A percentile compares a stretch with the other conserved stretches of the same genome.
Evolutionary conservation across 495 filamentous ascomycete genomes (phyloP).

Genomic region (Neurospora tetraspora): DNA sequence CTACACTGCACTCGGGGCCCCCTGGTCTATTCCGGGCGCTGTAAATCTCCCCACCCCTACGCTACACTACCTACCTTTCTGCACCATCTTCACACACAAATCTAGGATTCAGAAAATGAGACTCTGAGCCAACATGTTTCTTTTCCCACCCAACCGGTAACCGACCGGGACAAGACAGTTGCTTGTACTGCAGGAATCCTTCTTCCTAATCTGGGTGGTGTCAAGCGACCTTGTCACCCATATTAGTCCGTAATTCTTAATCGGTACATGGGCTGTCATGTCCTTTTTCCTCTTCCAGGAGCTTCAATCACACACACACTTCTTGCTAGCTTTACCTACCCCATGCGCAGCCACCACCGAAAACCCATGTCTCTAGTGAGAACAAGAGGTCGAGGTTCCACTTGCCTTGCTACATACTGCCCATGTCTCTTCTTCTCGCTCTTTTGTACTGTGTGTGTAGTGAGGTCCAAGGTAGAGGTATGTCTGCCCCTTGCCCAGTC

Average conservation of each 20-base stretch:
- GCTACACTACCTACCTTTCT: neutral
- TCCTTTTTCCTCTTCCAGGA: neutral
- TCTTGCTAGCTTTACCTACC: neutral
- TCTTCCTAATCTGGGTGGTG: conserved; percentile 17
- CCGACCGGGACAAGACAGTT: conserved; percentile 7
- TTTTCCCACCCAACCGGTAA: neutral
- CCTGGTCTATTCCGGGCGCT: too few relatives aligned
- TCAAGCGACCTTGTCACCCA: conserved; percentile 12
- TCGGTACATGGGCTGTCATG: neutral
- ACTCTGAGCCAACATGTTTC: conserved; percentile 1
- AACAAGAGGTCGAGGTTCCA: neutral
- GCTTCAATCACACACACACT: neutral
- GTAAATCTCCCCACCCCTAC: neutral
- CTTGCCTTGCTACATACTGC: neutral
- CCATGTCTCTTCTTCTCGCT: neutral
- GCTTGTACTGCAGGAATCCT: conserved; percentile 8
- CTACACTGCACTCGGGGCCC: conserved; percentile 1
- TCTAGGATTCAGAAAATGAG: neutral
- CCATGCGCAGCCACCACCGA: neutral
- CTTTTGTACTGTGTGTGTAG: neutral
- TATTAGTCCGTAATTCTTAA: neutral
- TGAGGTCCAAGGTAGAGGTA: neutral
- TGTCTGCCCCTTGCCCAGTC: neutral
- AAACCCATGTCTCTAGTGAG: neutral
- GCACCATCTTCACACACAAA: neutral